These are phyloP conservation scores for Phytophthora gonapodyides DNA, from an alignment of 352 stramenopile genomes.

Conservation along the genomic window DNA sequence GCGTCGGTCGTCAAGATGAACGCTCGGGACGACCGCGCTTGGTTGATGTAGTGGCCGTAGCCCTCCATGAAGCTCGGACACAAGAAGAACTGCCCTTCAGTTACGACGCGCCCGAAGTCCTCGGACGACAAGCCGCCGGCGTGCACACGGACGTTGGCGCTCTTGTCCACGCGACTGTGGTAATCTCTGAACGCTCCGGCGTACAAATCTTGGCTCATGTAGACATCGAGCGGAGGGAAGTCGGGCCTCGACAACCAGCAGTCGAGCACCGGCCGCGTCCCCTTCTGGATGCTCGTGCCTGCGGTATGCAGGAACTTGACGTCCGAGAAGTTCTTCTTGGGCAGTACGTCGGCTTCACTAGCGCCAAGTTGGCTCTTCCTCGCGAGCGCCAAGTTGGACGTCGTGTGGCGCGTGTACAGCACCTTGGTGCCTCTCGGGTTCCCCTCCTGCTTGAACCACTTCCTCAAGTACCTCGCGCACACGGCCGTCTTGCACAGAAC, in stretches of 20 bases:
- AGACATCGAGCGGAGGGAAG: conserved; percentile 47
- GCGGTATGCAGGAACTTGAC: conserved; percentile 36
- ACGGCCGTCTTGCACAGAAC: conserved; percentile 57
- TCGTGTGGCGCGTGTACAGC: conserved; percentile 60
- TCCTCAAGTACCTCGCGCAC: conserved; percentile 44
- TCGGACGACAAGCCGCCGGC: conserved; percentile 28
- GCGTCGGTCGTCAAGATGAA: conserved; percentile 52
- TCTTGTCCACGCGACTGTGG: conserved; percentile 25
- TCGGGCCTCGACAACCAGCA: conserved; percentile 44
- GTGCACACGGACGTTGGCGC: conserved; percentile 36
- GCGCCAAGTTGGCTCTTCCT: conserved; percentile 15
- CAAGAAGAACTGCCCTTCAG: conserved; percentile 41
- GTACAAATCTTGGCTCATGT: conserved; percentile 42
- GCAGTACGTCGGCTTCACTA: not conserved
- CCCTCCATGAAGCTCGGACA: conserved; percentile 52
- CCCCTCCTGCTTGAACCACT: conserved; percentile 62
- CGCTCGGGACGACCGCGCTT: conserved; percentile 41
- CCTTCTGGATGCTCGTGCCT: conserved; percentile 40
- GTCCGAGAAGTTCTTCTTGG: conserved; percentile 37
- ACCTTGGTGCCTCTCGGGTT: conserved; percentile 51
- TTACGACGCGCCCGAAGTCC: conserved; percentile 39
- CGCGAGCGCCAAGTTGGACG: conserved; percentile 42
- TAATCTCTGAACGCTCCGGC: conserved; percentile 30
- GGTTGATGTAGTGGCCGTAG: conserved; percentile 65
- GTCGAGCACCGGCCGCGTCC: conserved; percentile 44